Percentiles rank a stretch among this genome's conserved stretches.
Conservation (phyloP, 352 stramenopile genomes). For the Pythium guiyangense region DNA sequence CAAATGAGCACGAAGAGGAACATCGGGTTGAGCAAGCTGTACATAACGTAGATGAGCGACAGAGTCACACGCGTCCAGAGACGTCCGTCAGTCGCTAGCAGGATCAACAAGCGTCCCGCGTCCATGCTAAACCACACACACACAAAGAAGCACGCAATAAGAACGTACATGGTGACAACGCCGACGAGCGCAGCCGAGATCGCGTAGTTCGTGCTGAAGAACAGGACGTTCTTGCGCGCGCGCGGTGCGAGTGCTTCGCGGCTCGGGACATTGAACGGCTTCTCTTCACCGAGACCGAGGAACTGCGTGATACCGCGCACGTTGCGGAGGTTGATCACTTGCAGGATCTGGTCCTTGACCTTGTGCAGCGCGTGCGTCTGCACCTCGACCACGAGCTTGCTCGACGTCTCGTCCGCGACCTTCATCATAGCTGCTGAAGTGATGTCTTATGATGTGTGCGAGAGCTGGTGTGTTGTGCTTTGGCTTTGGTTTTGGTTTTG, state of each 20-base stretch:
- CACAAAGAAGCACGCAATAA: background rate
- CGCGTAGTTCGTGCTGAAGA: constrained; percentile 84
- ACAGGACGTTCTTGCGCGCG: constrained; percentile 76
- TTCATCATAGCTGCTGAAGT: constrained; percentile 31
- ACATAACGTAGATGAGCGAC: background rate
- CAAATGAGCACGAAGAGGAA: constrained; percentile 88
- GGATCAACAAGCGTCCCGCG: too few relatives aligned
- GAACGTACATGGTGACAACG: constrained; percentile 76
- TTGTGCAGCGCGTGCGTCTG: constrained; percentile 57
- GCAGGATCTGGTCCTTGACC: constrained; percentile 57
- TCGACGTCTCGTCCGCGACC: constrained; percentile 42
- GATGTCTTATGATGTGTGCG: too few relatives aligned
- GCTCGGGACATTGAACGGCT: constrained; percentile 77
- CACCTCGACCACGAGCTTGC: constrained; percentile 60
- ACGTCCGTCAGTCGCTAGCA: background rate
- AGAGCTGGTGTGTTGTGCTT: too few relatives aligned
- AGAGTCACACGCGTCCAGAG: background rate
- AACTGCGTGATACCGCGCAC: constrained; percentile 77
- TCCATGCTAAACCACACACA: constrained; percentile 6
- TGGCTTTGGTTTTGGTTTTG: background rate
- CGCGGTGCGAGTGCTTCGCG: constrained; percentile 57
- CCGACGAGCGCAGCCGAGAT: constrained; percentile 69
- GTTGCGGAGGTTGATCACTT: constrained; percentile 70
- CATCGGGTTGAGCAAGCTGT: constrained; percentile 76
- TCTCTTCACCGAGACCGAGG: constrained; percentile 81